These are phyloP conservation scores for Trichoderma lentiforme DNA, from an alignment of 2,329 filamentous ascomycete species.

Conservation along the genomic window DNA sequence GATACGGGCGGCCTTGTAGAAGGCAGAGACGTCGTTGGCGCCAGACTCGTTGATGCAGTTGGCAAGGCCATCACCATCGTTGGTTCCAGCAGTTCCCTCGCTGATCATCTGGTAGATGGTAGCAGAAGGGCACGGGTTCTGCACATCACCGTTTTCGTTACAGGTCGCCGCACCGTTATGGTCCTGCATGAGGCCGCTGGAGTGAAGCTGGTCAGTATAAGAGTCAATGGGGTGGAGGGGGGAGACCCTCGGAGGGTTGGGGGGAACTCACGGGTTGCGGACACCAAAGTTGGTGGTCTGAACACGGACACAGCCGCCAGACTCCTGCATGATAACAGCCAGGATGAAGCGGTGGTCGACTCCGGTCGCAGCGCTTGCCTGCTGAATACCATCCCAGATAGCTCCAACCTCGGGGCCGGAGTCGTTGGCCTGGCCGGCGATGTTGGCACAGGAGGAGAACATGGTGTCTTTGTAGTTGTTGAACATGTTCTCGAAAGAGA, in stretches of 20 bases:
- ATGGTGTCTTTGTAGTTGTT: constrained; percentile 23
- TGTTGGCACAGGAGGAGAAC: constrained; percentile 19
- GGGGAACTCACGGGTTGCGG: constrained; percentile 32
- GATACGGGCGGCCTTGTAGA: constrained; percentile 24
- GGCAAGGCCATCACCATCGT: constrained; percentile 40
- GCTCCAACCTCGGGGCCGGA: constrained; percentile 12
- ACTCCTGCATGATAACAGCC: constrained; percentile 44
- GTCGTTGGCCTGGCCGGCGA: constrained; percentile 16
- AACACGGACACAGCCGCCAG: constrained; percentile 43
- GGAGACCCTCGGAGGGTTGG: too few species aligned
- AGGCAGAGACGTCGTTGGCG: constrained; percentile 12
- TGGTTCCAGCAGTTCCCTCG: constrained; percentile 43
- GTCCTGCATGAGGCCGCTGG: constrained; percentile 37
- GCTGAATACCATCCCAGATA: constrained; percentile 30
- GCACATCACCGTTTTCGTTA: constrained; percentile 26
- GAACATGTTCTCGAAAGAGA: constrained; percentile 22
- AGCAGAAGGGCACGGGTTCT: constrained; percentile 29
- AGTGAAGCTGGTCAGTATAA: too few species aligned
- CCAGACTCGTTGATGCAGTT: constrained; percentile 19
- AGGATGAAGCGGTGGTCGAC: constrained; percentile 43
- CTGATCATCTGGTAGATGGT: constrained; percentile 32
- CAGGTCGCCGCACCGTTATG: constrained; percentile 38
- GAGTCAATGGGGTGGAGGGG: too few species aligned
- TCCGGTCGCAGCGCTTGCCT: constrained; percentile 27
- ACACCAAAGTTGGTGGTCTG: constrained; percentile 40